Conservation (phyloP, 139 green algal genomes). For the Micromonas pusilla region DNA sequence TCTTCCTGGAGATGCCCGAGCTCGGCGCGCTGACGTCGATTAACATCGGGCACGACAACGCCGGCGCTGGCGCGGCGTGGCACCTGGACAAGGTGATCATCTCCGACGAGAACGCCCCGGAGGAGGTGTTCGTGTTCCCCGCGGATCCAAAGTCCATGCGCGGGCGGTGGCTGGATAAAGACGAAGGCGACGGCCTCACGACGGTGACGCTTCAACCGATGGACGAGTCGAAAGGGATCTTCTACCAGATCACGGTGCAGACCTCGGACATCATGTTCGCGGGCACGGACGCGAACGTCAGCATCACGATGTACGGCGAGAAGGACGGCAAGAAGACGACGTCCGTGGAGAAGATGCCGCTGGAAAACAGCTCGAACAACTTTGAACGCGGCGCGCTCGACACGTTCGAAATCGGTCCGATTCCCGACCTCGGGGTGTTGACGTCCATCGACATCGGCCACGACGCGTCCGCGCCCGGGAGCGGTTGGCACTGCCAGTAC, state of each 20-base stretch:
- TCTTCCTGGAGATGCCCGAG: constrained; percentile 21
- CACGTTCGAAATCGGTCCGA: constrained; percentile 3
- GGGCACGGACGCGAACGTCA: constrained; percentile 51
- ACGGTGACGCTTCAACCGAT: not conserved
- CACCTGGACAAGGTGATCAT: constrained; percentile 21
- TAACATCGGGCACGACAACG: constrained; percentile 28
- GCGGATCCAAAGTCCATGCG: not conserved
- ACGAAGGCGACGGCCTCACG: constrained; percentile 10
- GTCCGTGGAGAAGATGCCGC: not conserved
- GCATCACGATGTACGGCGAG: constrained; percentile 35
- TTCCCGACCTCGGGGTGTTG: constrained; percentile 43
- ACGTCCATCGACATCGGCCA: constrained; percentile 53
- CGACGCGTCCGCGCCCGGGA: constrained; percentile 40
- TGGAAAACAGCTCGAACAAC: constrained; percentile 39
- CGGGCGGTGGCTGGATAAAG: constrained; percentile 11
- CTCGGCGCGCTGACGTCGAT: not conserved
- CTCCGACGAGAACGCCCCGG: constrained; percentile 38
- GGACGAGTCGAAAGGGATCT: not conserved
- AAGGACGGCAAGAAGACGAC: constrained; percentile 14
- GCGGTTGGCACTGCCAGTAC: constrained; percentile 56
- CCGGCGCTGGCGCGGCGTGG: constrained; percentile 40
- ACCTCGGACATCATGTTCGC: constrained; percentile 51
- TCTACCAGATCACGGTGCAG: constrained; percentile 35
- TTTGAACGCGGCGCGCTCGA: constrained; percentile 37
- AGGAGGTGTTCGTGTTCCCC: constrained; percentile 18